A percentile compares a stretch with the other conserved stretches of the same genome.
phyloP scores from a whole-genome alignment of 192 early-diverging fungal genomes.

The Coemansia sp. region DNA sequence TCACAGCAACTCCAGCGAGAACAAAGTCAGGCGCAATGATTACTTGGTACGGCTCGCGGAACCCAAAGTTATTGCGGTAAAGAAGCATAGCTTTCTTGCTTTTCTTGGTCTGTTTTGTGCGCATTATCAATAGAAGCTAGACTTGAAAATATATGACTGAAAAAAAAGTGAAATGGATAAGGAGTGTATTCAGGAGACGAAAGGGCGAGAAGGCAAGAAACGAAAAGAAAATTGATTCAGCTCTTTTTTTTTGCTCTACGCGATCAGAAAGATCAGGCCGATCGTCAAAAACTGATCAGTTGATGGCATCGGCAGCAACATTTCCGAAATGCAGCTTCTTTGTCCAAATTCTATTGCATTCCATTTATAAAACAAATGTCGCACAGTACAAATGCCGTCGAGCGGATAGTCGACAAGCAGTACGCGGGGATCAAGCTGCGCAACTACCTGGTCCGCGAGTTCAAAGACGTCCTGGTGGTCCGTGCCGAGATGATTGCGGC shows the following conservation, averaged over 20 bases:
- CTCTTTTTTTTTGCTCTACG: no score
- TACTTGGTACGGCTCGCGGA: slow-evolving; percentile 91
- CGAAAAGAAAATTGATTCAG: no score
- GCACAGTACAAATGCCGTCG: slow-evolving; percentile 1
- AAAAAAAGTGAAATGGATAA: no score
- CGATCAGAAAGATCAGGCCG: no score
- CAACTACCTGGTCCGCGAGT: slow-evolving; percentile 27
- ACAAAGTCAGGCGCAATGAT: slow-evolving; percentile 84
- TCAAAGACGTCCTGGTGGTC: slow-evolving; percentile 25
- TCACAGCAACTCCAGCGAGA: slow-evolving; percentile 59
- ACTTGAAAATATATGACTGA: not conserved
- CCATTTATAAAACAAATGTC: no score
- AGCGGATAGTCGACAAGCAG: slow-evolving; percentile 3
- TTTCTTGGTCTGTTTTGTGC: slow-evolving; percentile 75
- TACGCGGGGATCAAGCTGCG: slow-evolving; percentile 32
- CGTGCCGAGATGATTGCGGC: slow-evolving; percentile 24
- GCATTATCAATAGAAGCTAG: slow-evolving; percentile 57
- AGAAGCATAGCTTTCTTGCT: slow-evolving; percentile 80
- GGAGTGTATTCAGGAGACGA: no score
- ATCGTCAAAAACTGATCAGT: no score
- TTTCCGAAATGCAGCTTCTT: no score
- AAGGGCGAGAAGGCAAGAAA: no score
- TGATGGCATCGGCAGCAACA: no score
- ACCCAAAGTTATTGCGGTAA: slow-evolving; percentile 78
- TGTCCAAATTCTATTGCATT: no score